Evolutionary conservation across 257 asterid species (phyloP).

Genomic region (Ilex asprella): DNA sequence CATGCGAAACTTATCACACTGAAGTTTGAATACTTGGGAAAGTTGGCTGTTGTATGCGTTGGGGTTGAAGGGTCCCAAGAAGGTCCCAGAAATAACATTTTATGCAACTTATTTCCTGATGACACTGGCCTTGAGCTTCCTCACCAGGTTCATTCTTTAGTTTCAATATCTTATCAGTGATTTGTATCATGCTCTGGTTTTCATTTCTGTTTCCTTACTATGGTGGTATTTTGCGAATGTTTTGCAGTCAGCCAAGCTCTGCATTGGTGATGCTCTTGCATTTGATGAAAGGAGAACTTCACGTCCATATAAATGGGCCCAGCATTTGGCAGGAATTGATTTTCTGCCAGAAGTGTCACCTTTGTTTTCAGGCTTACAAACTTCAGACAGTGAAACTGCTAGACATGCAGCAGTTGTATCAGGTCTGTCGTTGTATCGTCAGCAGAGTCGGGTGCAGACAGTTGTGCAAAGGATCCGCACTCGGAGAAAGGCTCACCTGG

Average conservation of each 20-base stretch:
- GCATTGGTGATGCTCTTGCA: conserved; percentile 44
- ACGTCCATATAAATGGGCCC: conserved; percentile 97
- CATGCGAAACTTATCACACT: conserved; percentile 54
- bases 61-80: conserved; percentile 83
- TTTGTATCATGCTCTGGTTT: conserved; percentile 14
- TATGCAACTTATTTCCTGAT: conserved; percentile 95
- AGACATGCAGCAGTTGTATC: conserved; percentile 44
- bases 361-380: conserved; percentile 41
- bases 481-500: conserved; percentile 85
- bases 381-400: conserved; percentile 42
- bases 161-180: conserved; percentile 10
- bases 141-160: conserved; percentile 60
- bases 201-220: conserved; percentile 11
- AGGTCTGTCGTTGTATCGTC: conserved; percentile 78
- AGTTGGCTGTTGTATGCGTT: conserved; percentile 73
- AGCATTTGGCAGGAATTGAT: conserved; percentile 96
- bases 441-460: conserved; percentile 84
- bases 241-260: conserved; percentile 83
- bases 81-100: conserved; percentile 38
- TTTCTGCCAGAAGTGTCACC: conserved; percentile 94
- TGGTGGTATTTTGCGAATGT: conserved; percentile 15
- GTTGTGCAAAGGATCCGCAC: conserved; percentile 85
- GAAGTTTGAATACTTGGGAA: conserved; percentile 75
- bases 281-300: conserved; percentile 70
- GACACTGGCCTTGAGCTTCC: conserved; percentile 97